Evolutionary conservation across 2,329 filamentous ascomycete genomes (phyloP).

Genomic region (Colletotrichum scovillei): DNA sequence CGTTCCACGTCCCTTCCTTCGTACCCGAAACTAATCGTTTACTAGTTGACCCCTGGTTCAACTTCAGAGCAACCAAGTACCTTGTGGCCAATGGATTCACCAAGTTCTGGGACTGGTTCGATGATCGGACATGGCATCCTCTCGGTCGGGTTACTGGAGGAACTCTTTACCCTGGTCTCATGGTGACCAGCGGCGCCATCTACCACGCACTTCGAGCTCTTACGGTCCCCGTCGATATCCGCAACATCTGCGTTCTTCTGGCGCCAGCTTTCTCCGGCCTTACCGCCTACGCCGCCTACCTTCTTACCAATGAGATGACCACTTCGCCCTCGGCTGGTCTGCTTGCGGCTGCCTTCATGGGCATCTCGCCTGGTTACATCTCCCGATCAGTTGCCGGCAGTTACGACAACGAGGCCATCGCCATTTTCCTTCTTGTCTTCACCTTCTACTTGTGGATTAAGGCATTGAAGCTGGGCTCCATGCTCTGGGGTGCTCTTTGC

Average conservation of each 20-base stretch:
- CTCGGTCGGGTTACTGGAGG: constrained; percentile 97
- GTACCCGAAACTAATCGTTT: constrained; percentile 41
- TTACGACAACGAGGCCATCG: constrained; percentile 99
- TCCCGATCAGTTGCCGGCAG: constrained; percentile 97
- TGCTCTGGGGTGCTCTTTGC: constrained; percentile 94
- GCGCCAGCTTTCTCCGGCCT: constrained; percentile 94
- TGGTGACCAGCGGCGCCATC: constrained; percentile 98
- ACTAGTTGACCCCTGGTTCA: constrained; percentile 99
- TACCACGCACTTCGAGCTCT: constrained; percentile 93
- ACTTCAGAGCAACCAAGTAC: constrained; percentile 98
- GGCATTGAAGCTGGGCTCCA: constrained; percentile 94
- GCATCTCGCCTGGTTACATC: constrained; percentile 96
- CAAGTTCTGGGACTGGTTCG: constrained; percentile 99
- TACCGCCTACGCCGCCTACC: constrained; percentile 92
- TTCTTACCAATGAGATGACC: constrained; percentile 97
- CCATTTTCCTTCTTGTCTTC: constrained; percentile 97
- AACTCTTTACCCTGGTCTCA: constrained; percentile 97
- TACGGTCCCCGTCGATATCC: constrained; percentile 94
- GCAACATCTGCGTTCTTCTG: constrained; percentile 97
- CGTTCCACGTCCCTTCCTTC: constrained; percentile 8
- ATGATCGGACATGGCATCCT: constrained; percentile 99
- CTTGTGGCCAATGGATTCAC: constrained; percentile 97
- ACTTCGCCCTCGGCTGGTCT: constrained; percentile 95
- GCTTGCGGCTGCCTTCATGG: constrained; percentile 95
- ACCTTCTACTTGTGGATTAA: constrained; percentile 99